Evolutionary conservation across 176 grass and related monocot species (phyloP), one percentile per base, ranked within the genome.

Genomic region (Tillandsia fasciculata): DNA sequence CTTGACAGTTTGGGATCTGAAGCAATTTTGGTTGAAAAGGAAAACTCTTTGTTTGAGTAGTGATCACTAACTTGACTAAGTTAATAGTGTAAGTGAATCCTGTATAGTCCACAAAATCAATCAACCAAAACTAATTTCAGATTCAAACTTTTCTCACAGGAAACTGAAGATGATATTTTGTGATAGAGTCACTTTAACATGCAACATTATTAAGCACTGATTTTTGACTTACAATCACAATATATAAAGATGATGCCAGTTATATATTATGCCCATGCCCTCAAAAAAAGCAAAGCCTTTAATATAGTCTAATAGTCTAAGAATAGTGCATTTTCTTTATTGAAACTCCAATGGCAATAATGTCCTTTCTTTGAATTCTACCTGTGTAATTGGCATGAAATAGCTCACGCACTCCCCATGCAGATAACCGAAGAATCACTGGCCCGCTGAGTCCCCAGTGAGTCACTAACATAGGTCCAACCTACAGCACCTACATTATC

Each of bases 391-490:
- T 87, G 75, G 80, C 81, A 49, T 73, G 76, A 71, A 90, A 86
- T 56, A 97, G 74, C 61, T 90, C 89, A 28, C 84, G 77, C 26
- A 89, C 92, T 85, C 83, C 88, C 92, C 92, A 92, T 63, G 88
- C 86, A 50, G 92, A 96, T 70, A 96, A 81, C 3, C 86, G 81
- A 63, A 96, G 92, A 77, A 96, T 85, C 15, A 85, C 84, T 54
- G 89, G 93, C 9, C 89, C 89, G 79, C 86, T 97, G 73, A 97
- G 82, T 6, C 93, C 93, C 89, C 93, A 97, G 51, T 97, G 93
- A 24, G 89, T 97, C 74, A 92, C 86, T 77, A 97, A 78, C 77
- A 97, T 81, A 75, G 93, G 84, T 54, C 84, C 89, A 52, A 64
- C 83, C 89, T 97, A 56, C 20, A 70, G 74, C 75, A 53, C 48